phyloP scores from a whole-genome alignment of 176 grass and related monocot species.

The Oryza glaberrima region DNA sequence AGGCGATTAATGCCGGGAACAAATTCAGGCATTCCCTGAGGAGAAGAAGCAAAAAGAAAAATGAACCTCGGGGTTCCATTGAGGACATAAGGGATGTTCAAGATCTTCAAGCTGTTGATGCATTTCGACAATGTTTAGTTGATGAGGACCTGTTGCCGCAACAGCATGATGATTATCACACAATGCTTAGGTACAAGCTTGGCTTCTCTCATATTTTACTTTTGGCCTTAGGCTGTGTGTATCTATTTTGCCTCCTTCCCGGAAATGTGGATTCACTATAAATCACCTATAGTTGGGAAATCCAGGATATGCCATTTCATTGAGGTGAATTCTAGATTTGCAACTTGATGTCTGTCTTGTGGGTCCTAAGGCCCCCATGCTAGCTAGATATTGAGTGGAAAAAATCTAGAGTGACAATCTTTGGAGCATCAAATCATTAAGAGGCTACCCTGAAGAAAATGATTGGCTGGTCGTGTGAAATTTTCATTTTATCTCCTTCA shows the following conservation, averaged over 20 bases:
- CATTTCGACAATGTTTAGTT: constrained; percentile 68
- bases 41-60: constrained; percentile 81
- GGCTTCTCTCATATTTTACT: constrained; percentile 7
- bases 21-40: constrained; percentile 95
- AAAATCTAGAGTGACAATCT: not conserved
- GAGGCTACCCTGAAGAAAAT: constrained; percentile 7
- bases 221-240: constrained; percentile 24
- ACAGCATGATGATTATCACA: constrained; percentile 91
- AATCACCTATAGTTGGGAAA: not conserved
- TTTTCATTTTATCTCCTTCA: constrained; percentile 34
- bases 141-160: constrained; percentile 77
- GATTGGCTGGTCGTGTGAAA: not conserved
- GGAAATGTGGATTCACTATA: not conserved
- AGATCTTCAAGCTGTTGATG: constrained; percentile 80
- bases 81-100: constrained; percentile 77
- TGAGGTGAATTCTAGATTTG: not conserved
- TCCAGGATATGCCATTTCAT: not conserved
- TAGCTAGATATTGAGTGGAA: not conserved
- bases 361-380: not conserved
- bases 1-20: constrained; percentile 79
- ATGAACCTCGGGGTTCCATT: constrained; percentile 52
- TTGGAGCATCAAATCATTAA: constrained; percentile 2
- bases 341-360: not conserved
- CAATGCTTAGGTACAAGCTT: constrained; percentile 78
- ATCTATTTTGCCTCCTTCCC: not conserved